Conservation (phyloP, 2,329 filamentous ascomycete genomes). For the Cercospora sesami region DNA sequence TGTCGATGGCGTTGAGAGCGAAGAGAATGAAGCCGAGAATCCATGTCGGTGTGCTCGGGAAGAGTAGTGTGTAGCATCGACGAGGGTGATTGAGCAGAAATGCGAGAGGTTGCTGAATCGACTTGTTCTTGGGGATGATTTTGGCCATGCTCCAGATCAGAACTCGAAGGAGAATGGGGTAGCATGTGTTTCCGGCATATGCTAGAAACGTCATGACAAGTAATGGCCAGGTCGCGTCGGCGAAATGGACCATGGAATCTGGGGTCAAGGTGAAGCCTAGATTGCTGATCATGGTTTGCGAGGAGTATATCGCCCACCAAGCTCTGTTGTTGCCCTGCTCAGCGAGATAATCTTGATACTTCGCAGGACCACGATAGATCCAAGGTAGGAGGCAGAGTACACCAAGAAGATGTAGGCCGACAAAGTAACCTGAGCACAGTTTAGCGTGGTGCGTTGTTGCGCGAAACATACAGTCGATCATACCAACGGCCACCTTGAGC, state of each 20-base stretch:
- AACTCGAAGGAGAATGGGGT: slow-evolving; percentile 59
- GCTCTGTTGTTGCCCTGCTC: slow-evolving; percentile 8
- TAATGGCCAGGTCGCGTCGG: slow-evolving; percentile 13
- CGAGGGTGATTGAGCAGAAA: slow-evolving; percentile 65
- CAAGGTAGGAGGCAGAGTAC: slow-evolving; percentile 8
- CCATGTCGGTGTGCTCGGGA: slow-evolving; percentile 62
- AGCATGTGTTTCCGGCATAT: slow-evolving; percentile 57
- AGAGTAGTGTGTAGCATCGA: slow-evolving; percentile 63
- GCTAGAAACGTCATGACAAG: slow-evolving; percentile 46
- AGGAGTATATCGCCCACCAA: slow-evolving; percentile 37
- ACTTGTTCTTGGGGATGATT: slow-evolving; percentile 40
- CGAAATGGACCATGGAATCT: slow-evolving; percentile 51
- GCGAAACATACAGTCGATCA: background rate
- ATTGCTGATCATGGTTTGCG: slow-evolving; percentile 56
- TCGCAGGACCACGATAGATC: slow-evolving; percentile 9
- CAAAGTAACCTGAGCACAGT: background rate
- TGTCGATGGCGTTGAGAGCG: slow-evolving; percentile 57
- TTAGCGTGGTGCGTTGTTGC: background rate
- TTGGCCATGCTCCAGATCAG: slow-evolving; percentile 55
- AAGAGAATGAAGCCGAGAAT: slow-evolving; percentile 55
- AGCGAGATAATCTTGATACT: slow-evolving; percentile 18
- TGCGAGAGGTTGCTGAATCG: slow-evolving; percentile 47
- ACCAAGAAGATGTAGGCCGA: slow-evolving; percentile 9
- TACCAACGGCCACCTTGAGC: slow-evolving; percentile 6
- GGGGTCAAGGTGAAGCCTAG: slow-evolving; percentile 58